Evolutionary conservation across 768 basidiomycete species (phyloP), one percentile per base, ranked within the genome.

Genomic region (Chalciporus chontae): DNA sequence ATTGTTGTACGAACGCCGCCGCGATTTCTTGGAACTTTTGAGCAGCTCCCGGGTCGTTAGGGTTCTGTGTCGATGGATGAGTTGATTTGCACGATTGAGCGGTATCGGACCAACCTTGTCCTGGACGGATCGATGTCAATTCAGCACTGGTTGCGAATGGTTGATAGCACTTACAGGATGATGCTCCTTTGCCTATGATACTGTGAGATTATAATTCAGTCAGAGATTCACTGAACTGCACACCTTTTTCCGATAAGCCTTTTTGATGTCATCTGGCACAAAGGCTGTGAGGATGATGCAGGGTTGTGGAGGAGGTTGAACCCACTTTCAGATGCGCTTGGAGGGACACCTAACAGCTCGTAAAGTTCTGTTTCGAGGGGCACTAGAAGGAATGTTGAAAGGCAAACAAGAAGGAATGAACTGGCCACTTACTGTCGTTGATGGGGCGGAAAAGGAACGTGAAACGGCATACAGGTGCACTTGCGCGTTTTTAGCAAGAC

Each of bases 201-300:
- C n/a, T 26, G 24, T 65, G 31, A 67, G 51, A 48, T 55, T 38
- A 56, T 18, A 9, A 10, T 37, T 23, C 29, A 17, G 24, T 21
- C 13, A 21, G 8, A 40, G 15, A 52, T 45, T 36, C 45, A 54
- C 48, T 41, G 31, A 31, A 48, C 27, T 29, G 66, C 60, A 58
- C 72, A 90, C 92, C 83, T 94, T 94, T 73, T 81, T 88, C 66
- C 87, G 85, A 66, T 97, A 97, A 14, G 94, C 94, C 64, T 89
- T 90, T 71, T 94, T 94, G 60, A 97, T 91, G 55, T 97, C 91
- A 56, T 76, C 90, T 87, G 55, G 32, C 43, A 15, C 48, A 52
- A 46, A 40, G 38, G 21, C 40, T 26, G 39, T 60, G 42, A 62
- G 58, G 27, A 39, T 7, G 40, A 43, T 10, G 13, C 26, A 7